Evolutionary conservation across 768 basidiomycete species (phyloP), one percentile per base, ranked within the genome.

Genomic region (Russula sp.): DNA sequence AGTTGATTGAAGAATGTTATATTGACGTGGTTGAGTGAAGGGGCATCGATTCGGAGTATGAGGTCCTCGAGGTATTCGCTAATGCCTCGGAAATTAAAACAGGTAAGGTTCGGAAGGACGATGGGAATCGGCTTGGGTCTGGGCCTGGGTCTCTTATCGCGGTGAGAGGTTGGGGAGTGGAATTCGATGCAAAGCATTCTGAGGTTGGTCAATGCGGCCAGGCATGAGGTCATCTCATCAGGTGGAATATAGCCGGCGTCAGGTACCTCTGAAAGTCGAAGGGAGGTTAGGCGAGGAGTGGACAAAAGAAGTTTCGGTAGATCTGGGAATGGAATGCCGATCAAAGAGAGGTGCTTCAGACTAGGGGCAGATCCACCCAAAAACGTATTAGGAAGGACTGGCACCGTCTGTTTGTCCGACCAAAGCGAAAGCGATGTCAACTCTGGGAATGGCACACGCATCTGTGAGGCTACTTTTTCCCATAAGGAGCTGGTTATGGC

Each of bases 241-340:
- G 60, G 54, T 3, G 47, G 22, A 29, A 50, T 36, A 22, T 50
- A 56, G 4, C 53, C 54, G 5, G 29, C 2, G 7, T n/a, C 36
- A 39, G 60, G 54, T 2, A 61, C 47, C 5, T 49, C 46, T 29
- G 48, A 22, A 20, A 61, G 53, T 22, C 38, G 46, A 49, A 61
- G 60, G 34, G 46, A 49, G 14, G 20, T 38, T 8, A 61, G 39
- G 20, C 41, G 14, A 8, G 0, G 35, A 5, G 43, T 11, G 5
- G 59, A 53, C 6, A 11, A 22, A 32, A 61, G 60, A 14, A 55
- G 38, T 4, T 11, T 29, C 18, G 39, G 38, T n/a, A 41, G 22
- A 4, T 10, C 8, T 4, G 59, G 46, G 18, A 49, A 48, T 38
- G 47, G 2, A 7, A 61, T 29, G 6, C 39, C 53, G 18, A 47